phyloP scores from a whole-genome alignment of 257 asterid genomes.

The Capsicum rhomboideum region DNA sequence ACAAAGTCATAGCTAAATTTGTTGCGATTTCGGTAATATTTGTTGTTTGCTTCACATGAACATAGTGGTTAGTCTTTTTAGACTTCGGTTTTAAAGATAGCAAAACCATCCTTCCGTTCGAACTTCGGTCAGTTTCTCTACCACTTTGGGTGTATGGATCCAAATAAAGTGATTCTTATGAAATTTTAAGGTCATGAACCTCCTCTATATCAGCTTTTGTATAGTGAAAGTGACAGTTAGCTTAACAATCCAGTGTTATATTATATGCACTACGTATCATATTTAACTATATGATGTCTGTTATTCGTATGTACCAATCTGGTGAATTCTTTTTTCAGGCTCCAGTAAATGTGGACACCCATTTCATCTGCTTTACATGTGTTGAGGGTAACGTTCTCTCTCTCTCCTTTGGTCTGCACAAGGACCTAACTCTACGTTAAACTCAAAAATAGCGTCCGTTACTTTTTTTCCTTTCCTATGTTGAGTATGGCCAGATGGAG shows the following conservation, averaged over 20 bases:
- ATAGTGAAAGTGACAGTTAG: background rate
- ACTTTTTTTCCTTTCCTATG: background rate
- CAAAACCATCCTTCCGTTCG: background rate
- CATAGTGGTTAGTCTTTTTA: background rate
- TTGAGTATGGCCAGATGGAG: background rate
- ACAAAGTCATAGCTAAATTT: background rate
- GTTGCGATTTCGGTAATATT: background rate
- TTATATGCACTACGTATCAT: background rate
- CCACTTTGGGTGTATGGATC: background rate
- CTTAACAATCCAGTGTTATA: background rate
- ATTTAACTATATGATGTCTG: background rate
- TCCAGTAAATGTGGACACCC: constrained; percentile 57
- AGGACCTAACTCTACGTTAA: background rate
- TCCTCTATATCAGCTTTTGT: background rate
- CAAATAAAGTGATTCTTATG: background rate
- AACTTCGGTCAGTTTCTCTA: background rate
- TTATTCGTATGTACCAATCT: background rate
- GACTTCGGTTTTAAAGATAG: background rate
- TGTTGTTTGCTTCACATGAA: background rate
- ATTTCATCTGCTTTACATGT: constrained; percentile 67
- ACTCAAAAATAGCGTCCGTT: background rate
- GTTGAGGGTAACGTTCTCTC: constrained; percentile 1
- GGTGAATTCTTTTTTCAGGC: constrained; percentile 49
- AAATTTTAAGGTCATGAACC: background rate
- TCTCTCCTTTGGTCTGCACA: background rate